Conservation (phyloP, 2,329 filamentous ascomycete genomes). For the Fonsecaea nubica region DNA sequence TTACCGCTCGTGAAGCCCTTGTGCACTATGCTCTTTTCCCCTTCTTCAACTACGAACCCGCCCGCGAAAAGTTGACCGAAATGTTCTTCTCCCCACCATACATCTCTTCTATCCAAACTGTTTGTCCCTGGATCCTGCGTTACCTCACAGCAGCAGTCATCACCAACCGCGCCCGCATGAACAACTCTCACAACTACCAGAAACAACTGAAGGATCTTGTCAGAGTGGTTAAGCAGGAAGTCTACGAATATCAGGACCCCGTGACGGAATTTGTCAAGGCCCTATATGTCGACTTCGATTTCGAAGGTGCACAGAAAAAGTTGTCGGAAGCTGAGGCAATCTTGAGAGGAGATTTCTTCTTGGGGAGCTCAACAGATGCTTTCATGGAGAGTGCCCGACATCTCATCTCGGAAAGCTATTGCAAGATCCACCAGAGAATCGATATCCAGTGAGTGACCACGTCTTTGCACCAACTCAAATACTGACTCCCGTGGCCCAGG, state of each 20-base stretch:
- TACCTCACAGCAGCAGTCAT: conserved; percentile 95
- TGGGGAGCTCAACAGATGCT: conserved; percentile 78
- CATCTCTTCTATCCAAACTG: conserved; percentile 99
- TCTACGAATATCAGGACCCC: conserved; percentile 96
- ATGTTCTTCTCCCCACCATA: conserved; percentile 96
- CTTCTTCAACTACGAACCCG: conserved; percentile 95
- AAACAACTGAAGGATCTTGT: conserved; percentile 98
- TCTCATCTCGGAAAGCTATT: conserved; percentile 98
- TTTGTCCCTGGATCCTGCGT: conserved; percentile 93
- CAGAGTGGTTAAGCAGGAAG: conserved; percentile 93
- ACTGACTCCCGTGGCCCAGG: conserved; percentile 47
- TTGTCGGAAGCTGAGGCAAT: conserved; percentile 88
- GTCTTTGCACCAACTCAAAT: conserved; percentile 17
- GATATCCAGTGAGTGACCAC: conserved; percentile 76
- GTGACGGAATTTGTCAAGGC: conserved; percentile 96
- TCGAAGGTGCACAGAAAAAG: conserved; percentile 92
- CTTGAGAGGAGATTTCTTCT: conserved; percentile 93
- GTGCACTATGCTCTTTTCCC: conserved; percentile 99
- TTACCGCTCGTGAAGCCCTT: conserved; percentile 95
- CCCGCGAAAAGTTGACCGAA: conserved; percentile 88
- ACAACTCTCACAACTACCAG: conserved; percentile 87
- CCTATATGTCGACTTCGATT: conserved; percentile 94
- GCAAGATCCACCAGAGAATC: conserved; percentile 99
- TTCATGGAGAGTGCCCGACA: conserved; percentile 96
- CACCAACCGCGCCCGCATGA: conserved; percentile 81